A percentile compares a stretch with the other conserved stretches of the same genome.
phyloP scores from a whole-genome alignment of 2,329 filamentous ascomycete genomes.

The Xylariales sp. region DNA sequence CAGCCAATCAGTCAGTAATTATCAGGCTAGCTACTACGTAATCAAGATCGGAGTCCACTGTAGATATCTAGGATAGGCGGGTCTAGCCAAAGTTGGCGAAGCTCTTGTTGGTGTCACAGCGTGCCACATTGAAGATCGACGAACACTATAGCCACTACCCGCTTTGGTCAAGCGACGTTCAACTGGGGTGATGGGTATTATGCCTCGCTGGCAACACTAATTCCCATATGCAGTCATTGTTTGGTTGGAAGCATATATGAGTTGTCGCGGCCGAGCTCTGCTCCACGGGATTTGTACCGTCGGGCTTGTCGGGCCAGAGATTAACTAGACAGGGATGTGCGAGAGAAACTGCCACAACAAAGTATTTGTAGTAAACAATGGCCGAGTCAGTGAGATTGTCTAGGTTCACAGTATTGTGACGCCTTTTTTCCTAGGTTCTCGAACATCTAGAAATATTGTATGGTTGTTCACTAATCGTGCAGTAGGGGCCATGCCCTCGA shows the following conservation, averaged over 20 bases:
- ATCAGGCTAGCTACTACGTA: conserved; percentile 19
- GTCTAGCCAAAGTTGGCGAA: conserved; percentile 41
- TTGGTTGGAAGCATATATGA: conserved; percentile 32
- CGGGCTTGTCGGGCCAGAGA: conserved; percentile 15
- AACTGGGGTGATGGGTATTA: conserved; percentile 18
- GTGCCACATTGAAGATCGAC: conserved; percentile 34
- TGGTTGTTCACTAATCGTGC: conserved; percentile 26
- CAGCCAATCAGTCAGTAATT: conserved; percentile 5
- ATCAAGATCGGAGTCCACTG: conserved; percentile 38
- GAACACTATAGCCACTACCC: conserved; percentile 37
- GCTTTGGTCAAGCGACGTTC: conserved; percentile 29
- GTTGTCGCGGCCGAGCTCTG: conserved; percentile 28
- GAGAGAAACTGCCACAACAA: conserved; percentile 14
- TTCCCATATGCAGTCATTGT: conserved; percentile 24
- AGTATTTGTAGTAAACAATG: conserved; percentile 36
- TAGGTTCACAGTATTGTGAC: conserved; percentile 15
- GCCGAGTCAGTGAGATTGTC: conserved; percentile 19
- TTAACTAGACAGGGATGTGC: conserved; percentile 7
- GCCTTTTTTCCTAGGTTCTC: conserved; percentile 20
- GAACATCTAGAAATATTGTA: conserved; percentile 19
- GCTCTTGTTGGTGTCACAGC: conserved; percentile 30
- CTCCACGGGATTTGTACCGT: conserved; percentile 24
- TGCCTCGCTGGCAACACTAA: conserved; percentile 37
- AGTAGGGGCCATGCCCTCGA: conserved; percentile 20
- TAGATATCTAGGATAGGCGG: conserved; percentile 34